Base-by-base conservation (phyloP, 169 alveolate species). In the Cryptosporidium canis region DNA sequence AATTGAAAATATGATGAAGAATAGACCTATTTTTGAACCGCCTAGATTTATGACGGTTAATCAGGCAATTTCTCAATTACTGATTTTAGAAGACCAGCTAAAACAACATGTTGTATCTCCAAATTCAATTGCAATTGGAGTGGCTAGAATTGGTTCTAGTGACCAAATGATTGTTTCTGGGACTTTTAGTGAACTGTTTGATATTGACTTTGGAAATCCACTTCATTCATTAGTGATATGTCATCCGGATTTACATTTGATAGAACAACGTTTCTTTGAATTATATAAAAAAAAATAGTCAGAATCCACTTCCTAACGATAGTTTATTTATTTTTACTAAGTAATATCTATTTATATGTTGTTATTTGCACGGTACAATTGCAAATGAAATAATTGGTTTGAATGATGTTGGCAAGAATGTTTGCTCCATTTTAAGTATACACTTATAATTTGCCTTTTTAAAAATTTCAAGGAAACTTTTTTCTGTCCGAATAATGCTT, bases 191-290 rank as follows among this genome's bases (percentile, higher is more conserved):
- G 95, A 95, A 70, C 93, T 96, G 45, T 83, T 92, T 45, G 82
- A 92, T n/a, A 71, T 91, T n/a, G 97, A 95, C 68, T 93, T 96
- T 91, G 99, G 99, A 56, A 95, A 85, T 35, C 99, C 99, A 39
- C 92, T 97, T 39, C 99, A 97, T 92, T 96, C 98, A n/a, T 93
- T 97, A 82, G 97, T 95, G 64, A 18, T 96, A 83, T 93, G 99
- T 90, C 96, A 96, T 31, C 95, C 97, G 47, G 96, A 93, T 35
- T 70, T 97, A 64, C 98, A 96, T 83, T 96, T 94, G n/a, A 92
- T 97, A 58, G 99, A 97, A 90, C 95, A 94, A 90, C 96, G 95
- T 43, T 94, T 91, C 90, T 93, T 91, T 65, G 90, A 84, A 56
- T 83, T 90, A 43, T 41, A 67, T 18, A 67, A 44, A 37, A 18